A percentile compares a stretch with the other conserved stretches of the same genome.
Conservation (phyloP, 805 yeast species). For the Metschnikowia baotianmanensis region DNA sequence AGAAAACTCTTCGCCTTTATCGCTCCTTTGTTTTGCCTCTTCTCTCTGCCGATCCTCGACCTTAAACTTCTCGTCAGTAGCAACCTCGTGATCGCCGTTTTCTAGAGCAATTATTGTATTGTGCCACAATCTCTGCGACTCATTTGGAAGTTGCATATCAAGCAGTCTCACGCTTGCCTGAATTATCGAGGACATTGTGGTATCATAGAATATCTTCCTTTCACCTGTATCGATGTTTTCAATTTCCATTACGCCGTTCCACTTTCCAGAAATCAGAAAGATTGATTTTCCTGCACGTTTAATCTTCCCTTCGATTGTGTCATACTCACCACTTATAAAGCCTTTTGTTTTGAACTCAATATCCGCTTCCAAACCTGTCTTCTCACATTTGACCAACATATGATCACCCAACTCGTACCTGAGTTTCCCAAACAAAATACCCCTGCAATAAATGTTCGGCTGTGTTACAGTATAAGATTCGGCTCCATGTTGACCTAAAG, state of each 20-base stretch:
- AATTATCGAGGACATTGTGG: conserved; percentile 47
- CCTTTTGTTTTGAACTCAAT: conserved; percentile 96
- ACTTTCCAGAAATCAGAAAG: conserved; percentile 79
- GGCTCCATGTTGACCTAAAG: conserved; percentile 57
- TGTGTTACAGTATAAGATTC: conserved; percentile 86
- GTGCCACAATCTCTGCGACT: conserved; percentile 81
- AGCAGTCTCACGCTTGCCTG: conserved; percentile 75
- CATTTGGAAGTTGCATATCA: conserved; percentile 74
- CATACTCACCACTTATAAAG: conserved; percentile 87
- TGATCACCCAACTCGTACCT: conserved; percentile 92
- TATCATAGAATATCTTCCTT: conserved; percentile 42
- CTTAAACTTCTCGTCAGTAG: conserved; percentile 83
- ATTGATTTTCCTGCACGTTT: conserved; percentile 44
- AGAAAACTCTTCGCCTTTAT: conserved; percentile 74
- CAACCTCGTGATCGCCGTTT: conserved; percentile 69
- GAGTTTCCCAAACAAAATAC: conserved; percentile 86
- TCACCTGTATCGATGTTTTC: conserved; percentile 45
- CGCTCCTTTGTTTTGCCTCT: conserved; percentile 67
- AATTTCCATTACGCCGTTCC: conserved; percentile 84
- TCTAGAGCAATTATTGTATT: conserved; percentile 78
- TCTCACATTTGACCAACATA: conserved; percentile 66
- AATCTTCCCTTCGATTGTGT: conserved; percentile 74
- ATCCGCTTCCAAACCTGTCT: conserved; percentile 61
- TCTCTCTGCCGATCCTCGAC: conserved; percentile 84
- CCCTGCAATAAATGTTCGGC: conserved; percentile 94